Base-by-base conservation (phyloP, 2,329 filamentous ascomycete species). In the Endocalyx cinctus region DNA sequence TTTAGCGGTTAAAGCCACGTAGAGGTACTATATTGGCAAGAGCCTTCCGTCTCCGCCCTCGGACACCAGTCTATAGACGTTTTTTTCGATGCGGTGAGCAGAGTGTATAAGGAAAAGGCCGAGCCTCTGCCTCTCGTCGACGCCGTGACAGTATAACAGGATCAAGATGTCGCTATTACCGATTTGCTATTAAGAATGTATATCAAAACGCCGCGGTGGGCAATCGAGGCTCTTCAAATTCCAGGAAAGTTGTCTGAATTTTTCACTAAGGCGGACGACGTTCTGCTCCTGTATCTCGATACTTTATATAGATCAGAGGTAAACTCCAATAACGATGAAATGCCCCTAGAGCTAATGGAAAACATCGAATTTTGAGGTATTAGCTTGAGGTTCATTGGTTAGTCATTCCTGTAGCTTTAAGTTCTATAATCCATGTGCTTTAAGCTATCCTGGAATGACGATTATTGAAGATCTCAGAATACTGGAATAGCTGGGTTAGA, bases 241-340 rank as follows among this genome's bases (percentile, higher is more conserved):
- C 38, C 35, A 20, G 34, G 31, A 14, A 33, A 33, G 3, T 18
- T 30, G 12, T 10, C 27, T 29, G 15, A 17, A 6, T 33, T 41
- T 19, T 35, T 32, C 13, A 25, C 34, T 6, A 31, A 35, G 25
- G 31, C 31, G 11, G 16, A 33, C 11, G 35, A 41, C 29, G 28
- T 41, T 22, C 34, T 41, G 16, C 31, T 41, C 15, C 35, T 32
- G 16, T 41, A 41, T 10, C 16, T 41, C 10, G 38, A 38, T 35
- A 32, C 35, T 26, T 35, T 38, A 18, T 25, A 41, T 25, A 33
- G 30, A 5, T 13, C 27, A 10, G 34, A 33, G 28, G 31, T 35
- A 7, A 33, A 41, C 23, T 34, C 39, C 23, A 35, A 33, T 25
- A 27, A 35, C 29, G 27, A 41, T 17, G 11, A 25, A n/a, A 38